These are phyloP conservation scores for Pilaira anomala DNA, from an alignment of 192 early-diverging fungal species.

Conservation along the genomic window DNA sequence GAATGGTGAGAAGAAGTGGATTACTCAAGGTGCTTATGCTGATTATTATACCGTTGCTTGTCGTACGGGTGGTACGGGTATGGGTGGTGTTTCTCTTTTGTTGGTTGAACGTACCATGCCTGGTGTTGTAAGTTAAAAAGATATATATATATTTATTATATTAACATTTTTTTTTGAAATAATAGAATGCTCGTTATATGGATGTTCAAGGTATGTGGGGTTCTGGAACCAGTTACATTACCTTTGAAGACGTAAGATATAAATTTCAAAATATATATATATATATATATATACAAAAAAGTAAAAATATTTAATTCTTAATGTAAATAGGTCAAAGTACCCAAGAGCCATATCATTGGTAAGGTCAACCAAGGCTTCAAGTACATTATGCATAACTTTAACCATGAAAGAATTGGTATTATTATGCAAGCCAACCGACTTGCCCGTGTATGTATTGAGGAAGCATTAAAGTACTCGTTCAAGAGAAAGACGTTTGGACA, in stretches of 20 bases:
- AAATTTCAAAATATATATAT: neutral
- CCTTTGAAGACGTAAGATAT: conserved; percentile 68
- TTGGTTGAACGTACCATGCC: conserved; percentile 84
- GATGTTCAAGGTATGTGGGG: conserved; percentile 92
- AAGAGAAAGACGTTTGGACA: conserved; percentile 97
- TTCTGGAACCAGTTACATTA: conserved; percentile 84
- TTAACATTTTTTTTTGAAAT: too few species aligned
- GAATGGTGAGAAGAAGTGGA: conserved; percentile 97
- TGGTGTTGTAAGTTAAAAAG: conserved; percentile 56
- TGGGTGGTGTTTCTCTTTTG: conserved; percentile 77
- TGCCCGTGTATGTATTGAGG: conserved; percentile 85
- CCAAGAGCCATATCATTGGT: conserved; percentile 67
- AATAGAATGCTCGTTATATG: conserved; percentile 71
- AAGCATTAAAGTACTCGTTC: conserved; percentile 81
- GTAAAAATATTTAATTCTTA: neutral
- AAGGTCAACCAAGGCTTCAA: conserved; percentile 81
- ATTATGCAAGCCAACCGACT: conserved; percentile 84
- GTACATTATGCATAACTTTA: conserved; percentile 94
- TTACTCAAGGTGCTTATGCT: conserved; percentile 93
- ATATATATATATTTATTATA: too few species aligned
- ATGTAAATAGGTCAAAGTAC: conserved; percentile 35
- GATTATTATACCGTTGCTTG: conserved; percentile 85
- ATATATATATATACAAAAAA: neutral
- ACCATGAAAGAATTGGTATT: conserved; percentile 83
- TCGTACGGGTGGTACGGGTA: conserved; percentile 83